phyloP scores from a whole-genome alignment of 352 stramenopile species.

The Globisporangium canariense region DNA sequence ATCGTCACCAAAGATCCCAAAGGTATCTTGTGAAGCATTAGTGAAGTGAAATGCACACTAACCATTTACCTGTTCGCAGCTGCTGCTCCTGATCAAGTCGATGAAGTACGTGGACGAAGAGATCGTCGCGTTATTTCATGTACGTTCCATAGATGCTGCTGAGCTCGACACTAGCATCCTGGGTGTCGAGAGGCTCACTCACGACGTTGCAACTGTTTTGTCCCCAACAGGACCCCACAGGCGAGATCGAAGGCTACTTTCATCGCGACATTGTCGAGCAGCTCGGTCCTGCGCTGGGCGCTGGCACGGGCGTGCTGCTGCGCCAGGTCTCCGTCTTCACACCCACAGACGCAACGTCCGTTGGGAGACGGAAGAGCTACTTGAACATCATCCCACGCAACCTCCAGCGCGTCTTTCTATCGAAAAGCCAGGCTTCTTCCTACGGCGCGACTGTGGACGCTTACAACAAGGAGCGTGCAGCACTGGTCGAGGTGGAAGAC shows the following conservation, averaged over 20 bases:
- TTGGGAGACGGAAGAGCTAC: slow-evolving; percentile 50
- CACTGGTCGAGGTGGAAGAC: slow-evolving; percentile 30
- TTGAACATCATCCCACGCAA: slow-evolving; percentile 74
- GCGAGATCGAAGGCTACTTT: slow-evolving; percentile 78
- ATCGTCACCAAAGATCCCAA: slow-evolving; percentile 45
- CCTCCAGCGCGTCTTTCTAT: slow-evolving; percentile 50
- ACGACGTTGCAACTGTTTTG: neutral
- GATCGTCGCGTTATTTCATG: slow-evolving; percentile 73
- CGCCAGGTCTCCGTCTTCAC: slow-evolving; percentile 70
- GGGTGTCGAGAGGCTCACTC: neutral
- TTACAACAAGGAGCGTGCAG: slow-evolving; percentile 44
- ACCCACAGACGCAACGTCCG: slow-evolving; percentile 43
- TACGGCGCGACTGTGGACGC: slow-evolving; percentile 33
- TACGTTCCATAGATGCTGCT: slow-evolving; percentile 18
- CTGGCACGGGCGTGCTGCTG: slow-evolving; percentile 50
- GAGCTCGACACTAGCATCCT: neutral
- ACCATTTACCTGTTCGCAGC: slow-evolving; percentile 16
- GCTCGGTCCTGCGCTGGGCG: slow-evolving; percentile 49
- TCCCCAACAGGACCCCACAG: slow-evolving; percentile 60
- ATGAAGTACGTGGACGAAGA: slow-evolving; percentile 81
- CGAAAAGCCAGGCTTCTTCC: slow-evolving; percentile 21
- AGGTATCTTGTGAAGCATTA: slow-evolving; percentile 22
- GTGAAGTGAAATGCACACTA: neutral
- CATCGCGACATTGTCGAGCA: slow-evolving; percentile 77
- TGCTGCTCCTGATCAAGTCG: slow-evolving; percentile 78